Evolutionary conservation across 352 stramenopile species (phyloP).

Genomic region (Globisporangium middletonii): DNA sequence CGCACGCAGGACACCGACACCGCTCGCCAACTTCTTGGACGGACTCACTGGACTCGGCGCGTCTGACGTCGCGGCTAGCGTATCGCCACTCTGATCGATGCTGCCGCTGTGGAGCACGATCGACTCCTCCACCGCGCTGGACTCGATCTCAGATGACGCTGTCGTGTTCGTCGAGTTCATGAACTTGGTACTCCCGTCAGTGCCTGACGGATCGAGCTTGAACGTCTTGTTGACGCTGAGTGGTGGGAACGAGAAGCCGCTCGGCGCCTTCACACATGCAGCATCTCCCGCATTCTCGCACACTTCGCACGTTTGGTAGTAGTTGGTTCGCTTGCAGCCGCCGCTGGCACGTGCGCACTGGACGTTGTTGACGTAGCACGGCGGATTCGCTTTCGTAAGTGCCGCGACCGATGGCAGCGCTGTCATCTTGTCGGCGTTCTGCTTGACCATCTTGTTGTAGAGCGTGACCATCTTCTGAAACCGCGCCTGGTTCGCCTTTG

Average conservation of each 20-base stretch:
- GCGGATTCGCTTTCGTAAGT: conserved; percentile 43
- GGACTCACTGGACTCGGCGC: background rate
- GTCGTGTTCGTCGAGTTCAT: conserved; percentile 7
- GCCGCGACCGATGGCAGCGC: conserved; percentile 35
- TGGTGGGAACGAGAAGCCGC: conserved; percentile 39
- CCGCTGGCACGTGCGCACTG: conserved; percentile 30
- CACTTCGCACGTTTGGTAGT: conserved; percentile 55
- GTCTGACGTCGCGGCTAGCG: background rate
- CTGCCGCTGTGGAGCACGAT: conserved; percentile 4
- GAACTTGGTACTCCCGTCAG: conserved; percentile 3
- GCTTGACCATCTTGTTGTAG: conserved; percentile 42
- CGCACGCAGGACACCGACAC: background rate
- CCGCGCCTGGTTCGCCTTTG: conserved; percentile 38
- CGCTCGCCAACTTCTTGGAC: conserved; percentile 1
- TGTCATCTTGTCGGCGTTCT: conserved; percentile 34
- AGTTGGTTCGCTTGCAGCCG: conserved; percentile 56
- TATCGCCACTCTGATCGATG: background rate
- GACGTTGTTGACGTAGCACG: conserved; percentile 63
- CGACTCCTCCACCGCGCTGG: background rate
- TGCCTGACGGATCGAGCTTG: conserved; percentile 9
- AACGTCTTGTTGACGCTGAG: conserved; percentile 27
- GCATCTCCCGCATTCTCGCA: conserved; percentile 23
- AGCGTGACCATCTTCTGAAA: conserved; percentile 49
- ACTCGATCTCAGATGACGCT: background rate
- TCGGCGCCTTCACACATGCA: conserved; percentile 30